Conservation (phyloP, 352 stramenopile species). For the Ophiocytium majus region DNA sequence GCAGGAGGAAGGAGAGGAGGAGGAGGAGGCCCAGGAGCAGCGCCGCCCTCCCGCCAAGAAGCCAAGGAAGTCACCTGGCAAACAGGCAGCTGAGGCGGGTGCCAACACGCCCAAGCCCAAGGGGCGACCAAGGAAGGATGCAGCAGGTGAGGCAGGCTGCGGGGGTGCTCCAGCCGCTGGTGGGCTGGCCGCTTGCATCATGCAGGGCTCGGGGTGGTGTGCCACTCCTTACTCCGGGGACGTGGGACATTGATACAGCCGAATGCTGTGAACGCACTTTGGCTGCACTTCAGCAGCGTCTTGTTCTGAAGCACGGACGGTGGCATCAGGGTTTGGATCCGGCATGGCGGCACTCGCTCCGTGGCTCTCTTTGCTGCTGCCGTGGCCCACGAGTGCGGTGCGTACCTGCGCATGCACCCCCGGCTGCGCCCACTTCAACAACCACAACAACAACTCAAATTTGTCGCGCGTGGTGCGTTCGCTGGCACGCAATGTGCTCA, state of each 20-base stretch:
- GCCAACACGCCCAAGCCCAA: background rate
- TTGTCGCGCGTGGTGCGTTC: background rate
- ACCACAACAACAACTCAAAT: background rate
- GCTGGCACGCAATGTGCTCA: background rate
- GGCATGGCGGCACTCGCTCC: too few relatives aligned
- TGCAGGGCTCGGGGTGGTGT: background rate
- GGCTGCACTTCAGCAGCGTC: background rate
- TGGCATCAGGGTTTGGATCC: too few relatives aligned
- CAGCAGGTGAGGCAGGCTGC: too few relatives aligned
- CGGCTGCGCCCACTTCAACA: background rate
- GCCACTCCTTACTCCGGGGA: background rate
- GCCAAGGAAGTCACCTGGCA: background rate
- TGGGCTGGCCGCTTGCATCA: background rate
- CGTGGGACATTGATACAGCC: background rate
- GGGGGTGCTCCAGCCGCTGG: background rate
- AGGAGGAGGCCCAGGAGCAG: background rate
- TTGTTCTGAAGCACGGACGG: too few relatives aligned
- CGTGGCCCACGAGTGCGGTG: too few relatives aligned
- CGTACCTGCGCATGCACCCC: background rate
- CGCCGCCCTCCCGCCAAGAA: background rate
- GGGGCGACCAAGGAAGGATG: background rate
- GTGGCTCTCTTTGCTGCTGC: too few relatives aligned
- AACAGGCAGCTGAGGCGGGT: background rate
- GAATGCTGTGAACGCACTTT: background rate
- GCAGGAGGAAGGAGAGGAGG: background rate